Conservation (phyloP, 345 rosid genomes). For the Litchi chinensis region DNA sequence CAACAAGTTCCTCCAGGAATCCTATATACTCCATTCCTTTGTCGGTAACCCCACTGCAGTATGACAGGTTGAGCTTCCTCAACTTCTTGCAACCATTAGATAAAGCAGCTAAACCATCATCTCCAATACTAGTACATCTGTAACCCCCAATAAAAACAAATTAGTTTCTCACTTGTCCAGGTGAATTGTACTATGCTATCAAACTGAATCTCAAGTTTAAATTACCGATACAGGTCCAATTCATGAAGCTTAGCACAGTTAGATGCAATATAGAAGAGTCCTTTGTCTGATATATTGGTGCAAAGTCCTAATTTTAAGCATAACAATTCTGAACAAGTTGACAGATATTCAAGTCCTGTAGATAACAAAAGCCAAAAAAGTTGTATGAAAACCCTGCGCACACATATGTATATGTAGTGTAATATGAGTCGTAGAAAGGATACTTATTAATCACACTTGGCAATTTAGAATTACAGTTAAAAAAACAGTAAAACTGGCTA, state of each 20-base stretch:
- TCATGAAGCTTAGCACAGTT: slow-evolving; percentile 65
- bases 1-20: slow-evolving; percentile 54
- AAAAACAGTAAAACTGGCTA: slow-evolving; percentile 5
- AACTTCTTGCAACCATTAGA: slow-evolving; percentile 78
- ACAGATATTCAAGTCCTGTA: slow-evolving; percentile 76
- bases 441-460: not conserved
- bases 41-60: slow-evolving; percentile 68
- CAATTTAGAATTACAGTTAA: not conserved
- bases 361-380: slow-evolving; percentile 15
- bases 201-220: slow-evolving; percentile 7
- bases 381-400: not conserved
- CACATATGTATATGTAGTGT: not conserved
- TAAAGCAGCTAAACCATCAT: slow-evolving; percentile 74
- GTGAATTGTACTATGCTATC: not conserved
- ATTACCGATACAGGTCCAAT: slow-evolving; percentile 89
- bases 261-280: slow-evolving; percentile 60
- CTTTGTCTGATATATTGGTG: slow-evolving; percentile 66
- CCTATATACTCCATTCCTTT: slow-evolving; percentile 59
- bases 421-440: not conserved
- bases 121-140: slow-evolving; percentile 72
- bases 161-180: slow-evolving; percentile 1
- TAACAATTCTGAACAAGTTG: slow-evolving; percentile 63
- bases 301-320: slow-evolving; percentile 83
- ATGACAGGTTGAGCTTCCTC: slow-evolving; percentile 73
- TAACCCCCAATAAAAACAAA: slow-evolving; percentile 23